These are phyloP conservation scores for Pyrenophora tritici-repentis DNA, from an alignment of 2,329 filamentous ascomycete genomes.

Conservation along the genomic window DNA sequence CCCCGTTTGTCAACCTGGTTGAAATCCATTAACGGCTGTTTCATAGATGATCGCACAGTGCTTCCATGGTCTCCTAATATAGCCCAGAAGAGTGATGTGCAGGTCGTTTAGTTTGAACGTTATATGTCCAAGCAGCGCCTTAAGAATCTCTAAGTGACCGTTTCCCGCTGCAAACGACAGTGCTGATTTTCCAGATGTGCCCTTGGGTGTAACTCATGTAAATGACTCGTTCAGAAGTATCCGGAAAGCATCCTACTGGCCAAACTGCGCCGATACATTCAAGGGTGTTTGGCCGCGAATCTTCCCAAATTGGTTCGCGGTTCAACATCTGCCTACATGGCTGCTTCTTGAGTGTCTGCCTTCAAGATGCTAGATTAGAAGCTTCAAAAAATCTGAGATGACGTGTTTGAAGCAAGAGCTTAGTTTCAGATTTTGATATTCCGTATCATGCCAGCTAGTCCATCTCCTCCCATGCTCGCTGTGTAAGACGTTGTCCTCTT, in stretches of 20 bases:
- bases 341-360: too few species aligned
- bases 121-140: slow-evolving; percentile 24
- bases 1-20: slow-evolving; percentile 38
- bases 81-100: slow-evolving; percentile 45
- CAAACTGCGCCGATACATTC: slow-evolving; percentile 35
- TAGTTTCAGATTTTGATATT: too few species aligned
- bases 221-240: slow-evolving; percentile 31
- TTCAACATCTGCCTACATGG: too few species aligned
- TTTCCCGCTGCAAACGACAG: slow-evolving; percentile 44
- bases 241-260: slow-evolving; percentile 32
- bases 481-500: too few species aligned
- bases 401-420: too few species aligned
- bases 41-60: slow-evolving; percentile 29
- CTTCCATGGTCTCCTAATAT: slow-evolving; percentile 30
- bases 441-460: too few species aligned
- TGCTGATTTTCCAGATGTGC: slow-evolving; percentile 34
- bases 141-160: slow-evolving; percentile 39
- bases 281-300: slow-evolving; percentile 31
- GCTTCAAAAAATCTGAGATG: too few species aligned
- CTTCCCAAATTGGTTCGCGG: too few species aligned
- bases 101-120: slow-evolving; percentile 25
- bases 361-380: too few species aligned
- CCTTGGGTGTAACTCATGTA: slow-evolving; percentile 26
- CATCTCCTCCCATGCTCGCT: too few species aligned
- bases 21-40: slow-evolving; percentile 26